Evolutionary conservation across 2,329 filamentous ascomycete species (phyloP), one percentile per base, ranked within the genome.

Genomic region (Dactylellina leptospora): DNA sequence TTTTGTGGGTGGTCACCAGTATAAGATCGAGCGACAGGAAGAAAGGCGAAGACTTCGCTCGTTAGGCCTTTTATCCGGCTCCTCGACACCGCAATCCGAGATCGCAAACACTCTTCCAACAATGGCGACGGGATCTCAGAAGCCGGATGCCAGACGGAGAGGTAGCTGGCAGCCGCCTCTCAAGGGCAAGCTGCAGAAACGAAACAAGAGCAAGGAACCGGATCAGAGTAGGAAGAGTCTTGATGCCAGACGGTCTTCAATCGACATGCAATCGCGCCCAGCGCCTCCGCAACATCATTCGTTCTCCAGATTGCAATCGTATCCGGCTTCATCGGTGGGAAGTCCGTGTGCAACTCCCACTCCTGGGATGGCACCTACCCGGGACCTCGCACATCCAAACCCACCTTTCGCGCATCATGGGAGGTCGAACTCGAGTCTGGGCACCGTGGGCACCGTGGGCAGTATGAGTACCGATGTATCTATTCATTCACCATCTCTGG

Each of bases 121-220:
- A 18, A 45, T 44, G 13, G 36, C 61, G 33, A 36, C 61, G 28
- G 20, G 58, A 9, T 33, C 58, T 18, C 56, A 71, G 36, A 72
- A 72, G 16, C 53, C 53, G 13, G 68, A 72, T 20, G 45, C 53
- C 18, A 59, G 54, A 28, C 59, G 68, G 25, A 59, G 68, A 53
- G 64, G 59, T 40, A 72, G 68, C 18, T 72, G 68, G 68, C 68
- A 72, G 27, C 68, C 68, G 47, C 59, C 68, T 8, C 36, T 64
- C 20, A 72, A 72, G 30, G 68, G 68, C 10, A 72, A 72, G 22
- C 40, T 72, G 11, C 45, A 72, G 59, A 72, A 72, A 22, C 40
- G 68, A 30, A 72, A 72, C 36, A 72, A 72, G 68, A 72, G 68
- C 38, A 72, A 53, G 45, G 68, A 72, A 5, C 68, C 68, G 9